Base-by-base conservation (phyloP, 1,139 yeast genomes). In the Dujonia santamariae region DNA sequence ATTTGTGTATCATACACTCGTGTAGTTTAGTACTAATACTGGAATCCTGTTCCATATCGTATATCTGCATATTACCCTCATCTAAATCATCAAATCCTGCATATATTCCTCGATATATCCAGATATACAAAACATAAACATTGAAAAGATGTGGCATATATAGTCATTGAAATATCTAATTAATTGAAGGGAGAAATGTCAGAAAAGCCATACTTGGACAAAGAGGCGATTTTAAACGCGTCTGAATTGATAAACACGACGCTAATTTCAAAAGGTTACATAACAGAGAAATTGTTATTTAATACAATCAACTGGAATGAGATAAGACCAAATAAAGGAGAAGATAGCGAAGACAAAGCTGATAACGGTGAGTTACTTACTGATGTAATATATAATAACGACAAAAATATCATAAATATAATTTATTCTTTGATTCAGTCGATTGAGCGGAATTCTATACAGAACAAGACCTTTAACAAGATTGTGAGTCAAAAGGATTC, bases 331-430 rank as follows among this genome's bases (percentile, higher is more conserved):
- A 22, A 18, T 7, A 8, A 12, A 11, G 26, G 18, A 18, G 34
- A 30, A 7, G 38, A 38, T 24, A 41, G 43, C 22, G 46, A 48
- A 4, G 44, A 45, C 7, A 20, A 42, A 18, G 37, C 45, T 16
- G 11, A 25, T 5, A 40, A 32, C 14, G 47, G 50, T 5, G 36
- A 59, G 20, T 32, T 37, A 24, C 33, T 61, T 16, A 59, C 66
- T 2, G 65, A 63, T 16, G 41, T 44, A n/a, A 37, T 67, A 13
- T 67, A 57, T 40, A 54, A 63, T 36, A 70, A 72, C 44, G 76
- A 70, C 45, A 64, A 68, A 42, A 60, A 63, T 34, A 49, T 60
- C 19, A 64, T 72, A 20, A 69, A 70, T 42, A 60, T 67, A 28
- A 58, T 72, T 2, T 67, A 69, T 41, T 61, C 70, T 3, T 50